Evolutionary conservation across 2,329 filamentous ascomycete genomes (phyloP), one percentile per base, ranked within the genome.

Genomic region (Venturia effusa): DNA sequence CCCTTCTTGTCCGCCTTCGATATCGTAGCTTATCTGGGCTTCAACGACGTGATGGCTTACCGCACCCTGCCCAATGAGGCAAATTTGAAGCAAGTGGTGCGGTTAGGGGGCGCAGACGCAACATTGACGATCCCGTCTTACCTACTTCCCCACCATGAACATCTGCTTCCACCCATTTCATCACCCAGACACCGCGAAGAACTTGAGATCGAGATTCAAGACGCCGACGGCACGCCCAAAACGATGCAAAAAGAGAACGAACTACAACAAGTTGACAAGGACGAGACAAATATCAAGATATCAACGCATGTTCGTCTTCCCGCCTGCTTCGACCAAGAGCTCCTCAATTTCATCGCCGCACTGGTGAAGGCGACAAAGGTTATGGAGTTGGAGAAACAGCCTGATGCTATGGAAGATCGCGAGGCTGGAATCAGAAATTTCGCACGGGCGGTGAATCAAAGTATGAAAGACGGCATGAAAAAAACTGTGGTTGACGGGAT

Each of bases 291-390:
- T 60, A 78, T 83, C 65, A 75, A 73, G 39, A 71, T 83, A 55
- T 75, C 74, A 41, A 77, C 78, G 0, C 80, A 83, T 65, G 79
- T 74, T 4, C 76, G 77, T 51, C 70, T 83, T 1, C 81, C 81
- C 0, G 78, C 79, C 1, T 71, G 73, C 3, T 80, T 83, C 65
- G 76, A 81, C 64, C 80, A 83, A 66, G 76, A 78, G 24, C 72
- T 83, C 4, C 76, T 84, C 61, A 78, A 81, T 67, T 83, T 82
- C 69, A 72, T 79, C n/a, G 80, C 81, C 1, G 80, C 81, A 0
- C 72, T 83, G 0, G 77, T 83, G n/a, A 84, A 83, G 68, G 81
- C 81, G 0, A 82, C 78, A n/a, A 83, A 83, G 66, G 75, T 83
- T 43, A 80, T 83, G 57, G 81, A 83, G 67, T 71, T 79, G 32